Evolutionary conservation across 164 flowering plant species (phyloP).

Genomic region (Amborella trichopoda): DNA sequence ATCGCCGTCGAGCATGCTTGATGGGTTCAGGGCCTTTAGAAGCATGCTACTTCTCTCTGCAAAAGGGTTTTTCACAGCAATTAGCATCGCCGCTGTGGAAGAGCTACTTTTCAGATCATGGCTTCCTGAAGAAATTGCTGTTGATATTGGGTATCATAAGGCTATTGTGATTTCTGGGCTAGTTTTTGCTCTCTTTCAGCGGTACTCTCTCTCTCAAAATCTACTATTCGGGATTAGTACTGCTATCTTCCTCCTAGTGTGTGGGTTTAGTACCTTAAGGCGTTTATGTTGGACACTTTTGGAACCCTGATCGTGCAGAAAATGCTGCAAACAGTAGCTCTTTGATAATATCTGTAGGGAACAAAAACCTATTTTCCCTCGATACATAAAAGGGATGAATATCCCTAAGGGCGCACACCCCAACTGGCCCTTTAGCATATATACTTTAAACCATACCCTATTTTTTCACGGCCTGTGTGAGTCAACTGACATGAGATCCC

Average conservation of each 20-base stretch:
- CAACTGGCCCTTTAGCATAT: no score
- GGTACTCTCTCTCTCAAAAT: slow-evolving; percentile 24
- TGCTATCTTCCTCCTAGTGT: neutral
- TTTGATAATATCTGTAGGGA: neutral
- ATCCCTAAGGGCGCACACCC: no score
- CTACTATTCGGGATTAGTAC: no score
- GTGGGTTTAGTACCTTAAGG: neutral
- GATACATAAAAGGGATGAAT: no score
- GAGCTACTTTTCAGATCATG: slow-evolving; percentile 89
- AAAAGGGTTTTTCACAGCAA: slow-evolving; percentile 52
- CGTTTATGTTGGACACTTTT: no score
- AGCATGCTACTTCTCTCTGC: slow-evolving; percentile 26
- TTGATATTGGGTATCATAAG: slow-evolving; percentile 60
- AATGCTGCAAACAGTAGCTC: neutral
- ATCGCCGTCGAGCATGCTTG: slow-evolving; percentile 20
- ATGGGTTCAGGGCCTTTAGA: slow-evolving; percentile 36
- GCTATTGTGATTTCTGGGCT: slow-evolving; percentile 79
- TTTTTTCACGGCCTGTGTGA: no score
- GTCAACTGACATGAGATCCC: no score
- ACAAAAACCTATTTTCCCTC: neutral
- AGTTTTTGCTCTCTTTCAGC: slow-evolving; percentile 59
- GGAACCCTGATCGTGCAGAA: neutral
- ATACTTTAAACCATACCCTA: no score
- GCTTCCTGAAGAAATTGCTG: slow-evolving; percentile 78
- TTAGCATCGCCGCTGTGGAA: slow-evolving; percentile 51